These are phyloP conservation scores for Entomortierella beljakovae DNA, from an alignment of 192 early-diverging fungal genomes.

Conservation along the genomic window DNA sequence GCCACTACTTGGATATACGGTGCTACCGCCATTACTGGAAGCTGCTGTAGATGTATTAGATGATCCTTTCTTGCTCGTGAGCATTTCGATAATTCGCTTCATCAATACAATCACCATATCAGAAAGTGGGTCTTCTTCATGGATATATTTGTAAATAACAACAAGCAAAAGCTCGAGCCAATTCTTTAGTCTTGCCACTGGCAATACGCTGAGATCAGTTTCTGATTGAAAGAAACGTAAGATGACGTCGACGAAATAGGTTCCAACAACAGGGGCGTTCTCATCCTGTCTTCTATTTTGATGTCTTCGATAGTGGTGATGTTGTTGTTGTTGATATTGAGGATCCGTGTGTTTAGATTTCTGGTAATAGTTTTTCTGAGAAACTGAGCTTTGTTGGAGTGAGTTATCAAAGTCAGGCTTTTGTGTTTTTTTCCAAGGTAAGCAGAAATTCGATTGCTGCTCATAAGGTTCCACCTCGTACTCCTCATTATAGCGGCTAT, in stretches of 20 bases:
- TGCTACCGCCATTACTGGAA: background rate
- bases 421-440: slow-evolving; percentile 14
- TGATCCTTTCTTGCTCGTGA: slow-evolving; percentile 28
- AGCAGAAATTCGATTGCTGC: slow-evolving; percentile 15
- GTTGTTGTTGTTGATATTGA: slow-evolving; percentile 39
- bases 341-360: background rate
- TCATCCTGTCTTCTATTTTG: slow-evolving; percentile 23
- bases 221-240: slow-evolving; percentile 64
- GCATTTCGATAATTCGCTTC: slow-evolving; percentile 53
- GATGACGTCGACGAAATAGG: slow-evolving; percentile 65
- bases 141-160: slow-evolving; percentile 66
- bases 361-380: slow-evolving; percentile 14
- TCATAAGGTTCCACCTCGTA: slow-evolving; percentile 1
- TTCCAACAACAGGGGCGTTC: slow-evolving; percentile 52
- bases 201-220: slow-evolving; percentile 57
- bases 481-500: background rate
- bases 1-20: background rate
- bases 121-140: slow-evolving; percentile 36
- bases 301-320: slow-evolving; percentile 40
- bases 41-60: background rate
- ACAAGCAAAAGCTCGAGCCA: slow-evolving; percentile 69
- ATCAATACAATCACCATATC: slow-evolving; percentile 45
- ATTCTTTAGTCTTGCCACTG: slow-evolving; percentile 58
- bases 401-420: slow-evolving; percentile 9
- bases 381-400: background rate